Evolutionary conservation across 2,329 filamentous ascomycete species (phyloP).

Genomic region (Xenosphaeropsis pyriputrescens): DNA sequence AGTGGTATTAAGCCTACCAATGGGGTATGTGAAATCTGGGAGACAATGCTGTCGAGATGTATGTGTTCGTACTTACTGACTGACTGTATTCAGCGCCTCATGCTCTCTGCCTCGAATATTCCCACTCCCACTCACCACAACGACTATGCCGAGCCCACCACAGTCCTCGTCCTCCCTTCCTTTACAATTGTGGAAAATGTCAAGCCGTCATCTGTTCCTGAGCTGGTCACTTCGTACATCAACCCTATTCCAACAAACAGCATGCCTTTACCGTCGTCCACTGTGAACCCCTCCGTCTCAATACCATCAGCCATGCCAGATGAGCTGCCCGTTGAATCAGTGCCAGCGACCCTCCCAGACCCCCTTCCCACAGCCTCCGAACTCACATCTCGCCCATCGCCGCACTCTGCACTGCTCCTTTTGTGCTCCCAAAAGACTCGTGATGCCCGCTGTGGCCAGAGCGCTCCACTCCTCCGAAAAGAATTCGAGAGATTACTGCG

Average conservation of each 20-base stretch:
- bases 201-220: constrained; percentile 56
- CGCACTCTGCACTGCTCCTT: constrained; percentile 76
- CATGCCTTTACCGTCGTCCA: constrained; percentile 21
- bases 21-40: constrained; percentile 48
- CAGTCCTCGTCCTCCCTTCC: constrained; percentile 69
- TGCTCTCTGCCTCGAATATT: constrained; percentile 87
- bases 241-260: constrained; percentile 60
- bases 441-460: constrained; percentile 88
- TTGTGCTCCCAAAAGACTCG: constrained; percentile 92
- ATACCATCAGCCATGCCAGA: constrained; percentile 18
- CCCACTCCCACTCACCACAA: constrained; percentile 55
- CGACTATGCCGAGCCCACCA: constrained; percentile 57
- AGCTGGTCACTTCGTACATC: constrained; percentile 57
- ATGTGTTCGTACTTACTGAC: not conserved
- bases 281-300: constrained; percentile 48
- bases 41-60: not conserved
- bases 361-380: constrained; percentile 18
- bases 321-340: constrained; percentile 3
- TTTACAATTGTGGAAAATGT: constrained; percentile 77
- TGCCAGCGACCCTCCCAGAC: constrained; percentile 17
- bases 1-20: constrained; percentile 44
- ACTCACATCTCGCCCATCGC: constrained; percentile 49
- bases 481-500: constrained; percentile 85
- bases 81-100: constrained; percentile 48
- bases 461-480: constrained; percentile 72